Evolutionary conservation across 352 stramenopile genomes (phyloP).

Genomic region (Phytopythium delawarense): DNA sequence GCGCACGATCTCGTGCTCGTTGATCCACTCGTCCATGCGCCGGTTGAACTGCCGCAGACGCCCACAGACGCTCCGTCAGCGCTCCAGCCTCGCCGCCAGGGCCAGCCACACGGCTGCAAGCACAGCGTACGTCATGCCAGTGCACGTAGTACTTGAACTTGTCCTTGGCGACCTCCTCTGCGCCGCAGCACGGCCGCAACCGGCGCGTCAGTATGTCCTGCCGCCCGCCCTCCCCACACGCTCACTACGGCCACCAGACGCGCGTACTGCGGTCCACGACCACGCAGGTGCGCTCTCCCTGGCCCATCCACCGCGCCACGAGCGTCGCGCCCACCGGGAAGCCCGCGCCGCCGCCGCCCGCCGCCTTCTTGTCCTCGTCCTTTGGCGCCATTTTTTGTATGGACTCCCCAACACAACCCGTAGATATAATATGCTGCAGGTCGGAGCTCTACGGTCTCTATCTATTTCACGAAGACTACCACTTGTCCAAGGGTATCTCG

Average conservation of each 20-base stretch:
- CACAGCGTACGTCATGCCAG: conserved; percentile 62
- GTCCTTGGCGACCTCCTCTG: conserved; percentile 48
- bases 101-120: background rate
- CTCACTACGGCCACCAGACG: background rate
- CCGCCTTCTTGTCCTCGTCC: conserved; percentile 8
- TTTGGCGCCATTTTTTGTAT: background rate
- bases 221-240: too few species aligned
- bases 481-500: background rate
- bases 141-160: conserved; percentile 85
- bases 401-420: background rate
- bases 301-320: conserved; percentile 69
- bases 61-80: background rate
- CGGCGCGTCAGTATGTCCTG: background rate
- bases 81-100: background rate
- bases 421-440: background rate
- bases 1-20: conserved; percentile 74
- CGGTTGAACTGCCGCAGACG: conserved; percentile 62
- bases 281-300: conserved; percentile 73
- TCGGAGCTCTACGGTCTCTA: background rate
- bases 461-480: background rate
- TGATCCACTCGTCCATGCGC: conserved; percentile 89
- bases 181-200: background rate
- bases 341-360: conserved; percentile 20
- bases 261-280: conserved; percentile 74
- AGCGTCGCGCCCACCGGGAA: conserved; percentile 60